Conservation (phyloP, 2,329 filamentous ascomycete genomes). For the Pseudocercospora eumusae region DNA sequence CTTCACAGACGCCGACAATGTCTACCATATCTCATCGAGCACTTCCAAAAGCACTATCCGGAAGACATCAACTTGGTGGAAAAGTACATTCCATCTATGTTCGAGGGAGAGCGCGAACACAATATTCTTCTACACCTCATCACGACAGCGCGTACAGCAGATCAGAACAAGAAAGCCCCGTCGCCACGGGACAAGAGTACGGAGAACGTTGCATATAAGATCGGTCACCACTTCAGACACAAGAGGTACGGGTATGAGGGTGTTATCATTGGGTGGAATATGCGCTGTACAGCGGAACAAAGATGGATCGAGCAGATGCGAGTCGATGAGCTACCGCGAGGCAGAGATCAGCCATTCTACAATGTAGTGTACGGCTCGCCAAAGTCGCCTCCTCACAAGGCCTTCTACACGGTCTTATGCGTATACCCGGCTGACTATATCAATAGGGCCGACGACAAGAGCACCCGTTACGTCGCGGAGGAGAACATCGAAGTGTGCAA, state of each 20-base stretch:
- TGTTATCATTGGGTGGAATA: constrained; percentile 85
- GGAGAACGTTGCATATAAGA: constrained; percentile 58
- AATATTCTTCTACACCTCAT: constrained; percentile 57
- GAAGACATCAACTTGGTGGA: constrained; percentile 73
- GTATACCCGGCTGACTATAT: constrained; percentile 43
- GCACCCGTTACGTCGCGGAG: constrained; percentile 73
- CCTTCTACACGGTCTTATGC: constrained; percentile 85
- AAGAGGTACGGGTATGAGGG: constrained; percentile 76
- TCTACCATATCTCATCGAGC: constrained; percentile 64
- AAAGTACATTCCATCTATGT: constrained; percentile 66
- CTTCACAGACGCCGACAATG: constrained; percentile 54
- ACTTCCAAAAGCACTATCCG: constrained; percentile 65
- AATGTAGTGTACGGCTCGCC: constrained; percentile 72
- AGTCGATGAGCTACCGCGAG: constrained; percentile 61
- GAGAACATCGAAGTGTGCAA: constrained; percentile 70
- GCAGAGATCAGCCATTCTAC: constrained; percentile 73
- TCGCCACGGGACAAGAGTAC: constrained; percentile 12
- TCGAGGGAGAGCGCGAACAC: constrained; percentile 55
- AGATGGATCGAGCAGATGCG: constrained; percentile 65
- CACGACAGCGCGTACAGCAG: constrained; percentile 57
- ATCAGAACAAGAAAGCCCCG: constrained; percentile 55
- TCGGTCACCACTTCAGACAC: constrained; percentile 85
- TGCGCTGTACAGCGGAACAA: constrained; percentile 59
- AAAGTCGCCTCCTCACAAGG: constrained; percentile 44
- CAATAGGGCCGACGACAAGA: constrained; percentile 64